Evolutionary conservation across 176 grass and related monocot species (phyloP), one percentile per base, ranked within the genome.

Genomic region (Oryza punctata): DNA sequence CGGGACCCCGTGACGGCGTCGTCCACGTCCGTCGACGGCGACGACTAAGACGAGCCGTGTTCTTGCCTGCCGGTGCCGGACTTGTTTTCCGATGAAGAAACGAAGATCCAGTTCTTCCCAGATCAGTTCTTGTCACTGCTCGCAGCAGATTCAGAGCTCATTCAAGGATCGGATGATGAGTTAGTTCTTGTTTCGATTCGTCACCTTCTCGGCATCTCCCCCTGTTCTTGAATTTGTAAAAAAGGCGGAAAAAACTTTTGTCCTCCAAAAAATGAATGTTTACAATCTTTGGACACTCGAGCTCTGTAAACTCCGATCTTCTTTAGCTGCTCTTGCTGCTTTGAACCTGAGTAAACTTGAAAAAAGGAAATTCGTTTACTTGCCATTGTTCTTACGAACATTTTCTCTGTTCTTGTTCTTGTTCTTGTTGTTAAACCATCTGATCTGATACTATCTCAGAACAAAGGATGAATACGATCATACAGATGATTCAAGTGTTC

Each of bases 1-100:
- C 1, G 40, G 6, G 54, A 71, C 23, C 23, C 87, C 82, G 41
- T 89, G 75, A 76, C 28, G 3, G 37, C 63, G 50, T 10, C 52
- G 3, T 32, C 2, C 32, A 32, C 32, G 32, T 3, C 16, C 35
- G 35, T 4, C 18, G 25, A 14, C 43, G 6, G 2, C 12, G 30
- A 10, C 54, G 3, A 12, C 18, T 25, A 29, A 21, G 3, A 7
- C 12, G 30, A n/a, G 9, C 68, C 25, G 6, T 71, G 30, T 13
- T 63, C 28, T 6, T 47, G 8, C 11, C 21, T 63, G 23, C 19
- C 3, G 50, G 19, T 12, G 32, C 69, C 25, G 69, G 6, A 61
- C 57, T n/a, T 61, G 70, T 26, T 35, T 29, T 29, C 37, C 38
- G 10, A 37, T 10, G 21, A 70, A 77, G 30, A 77, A 77, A 54